These are phyloP conservation scores for Penicillium atrosanguineum DNA, from an alignment of 495 filamentous ascomycete species.

Conservation along the genomic window DNA sequence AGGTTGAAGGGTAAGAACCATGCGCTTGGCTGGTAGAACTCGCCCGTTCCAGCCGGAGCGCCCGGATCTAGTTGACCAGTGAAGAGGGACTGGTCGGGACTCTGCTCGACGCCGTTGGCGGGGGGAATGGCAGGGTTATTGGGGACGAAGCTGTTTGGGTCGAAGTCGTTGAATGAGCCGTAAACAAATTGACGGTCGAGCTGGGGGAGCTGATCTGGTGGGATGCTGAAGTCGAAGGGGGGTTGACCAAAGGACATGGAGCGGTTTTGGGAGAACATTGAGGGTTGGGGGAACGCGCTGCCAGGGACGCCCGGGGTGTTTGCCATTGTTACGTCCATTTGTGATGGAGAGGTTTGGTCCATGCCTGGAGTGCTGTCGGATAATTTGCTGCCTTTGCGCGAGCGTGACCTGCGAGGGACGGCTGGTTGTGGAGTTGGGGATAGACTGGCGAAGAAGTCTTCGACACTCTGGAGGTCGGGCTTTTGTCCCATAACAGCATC, in stretches of 20 bases:
- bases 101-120: conserved; percentile 27
- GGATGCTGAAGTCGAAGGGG: conserved; percentile 40
- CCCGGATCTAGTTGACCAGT: conserved; percentile 38
- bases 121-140: conserved; percentile 25
- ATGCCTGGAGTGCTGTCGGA: conserved; percentile 25
- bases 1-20: conserved; percentile 98
- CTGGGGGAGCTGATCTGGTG: conserved; percentile 51
- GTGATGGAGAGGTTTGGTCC: conserved; percentile 30
- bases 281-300: conserved; percentile 46
- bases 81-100: conserved; percentile 29
- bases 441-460: conserved; percentile 88
- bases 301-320: conserved; percentile 33
- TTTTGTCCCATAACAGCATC: conserved; percentile 83
- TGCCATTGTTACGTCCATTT: conserved; percentile 36
- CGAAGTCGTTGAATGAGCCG: conserved; percentile 67
- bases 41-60: conserved; percentile 39
- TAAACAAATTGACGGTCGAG: conserved; percentile 78
- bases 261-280: conserved; percentile 33
- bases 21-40: conserved; percentile 60
- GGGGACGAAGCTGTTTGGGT: conserved; percentile 42
- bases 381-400: conserved; percentile 34
- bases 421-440: conserved; percentile 60
- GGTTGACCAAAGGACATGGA: conserved; percentile 38
- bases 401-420: conserved; percentile 38
- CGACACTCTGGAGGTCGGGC: conserved; percentile 85